phyloP scores from a whole-genome alignment of 768 basidiomycete genomes.

The Mycena crocata region DNA sequence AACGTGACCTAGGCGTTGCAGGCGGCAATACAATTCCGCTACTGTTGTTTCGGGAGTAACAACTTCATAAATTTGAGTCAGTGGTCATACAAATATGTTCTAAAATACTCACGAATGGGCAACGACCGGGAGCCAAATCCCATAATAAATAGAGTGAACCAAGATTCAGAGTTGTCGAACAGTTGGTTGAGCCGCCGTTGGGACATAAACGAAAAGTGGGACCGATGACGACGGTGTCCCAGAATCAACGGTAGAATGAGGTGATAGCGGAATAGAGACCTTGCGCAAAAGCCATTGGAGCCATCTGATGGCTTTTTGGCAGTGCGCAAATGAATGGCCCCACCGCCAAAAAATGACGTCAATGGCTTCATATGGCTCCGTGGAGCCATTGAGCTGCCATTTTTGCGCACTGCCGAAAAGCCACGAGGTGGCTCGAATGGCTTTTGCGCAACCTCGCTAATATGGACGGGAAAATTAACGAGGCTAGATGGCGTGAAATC shows the following conservation, averaged over 20 bases:
- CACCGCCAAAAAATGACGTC: too few relatives aligned
- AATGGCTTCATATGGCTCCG: too few relatives aligned
- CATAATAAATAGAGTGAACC: neutral
- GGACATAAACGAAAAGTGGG: slow-evolving; percentile 14
- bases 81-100: neutral
- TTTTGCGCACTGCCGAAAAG: too few relatives aligned
- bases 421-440: too few relatives aligned
- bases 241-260: neutral
- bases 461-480: neutral
- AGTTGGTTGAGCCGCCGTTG: neutral
- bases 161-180: neutral
- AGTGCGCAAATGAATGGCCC: too few relatives aligned
- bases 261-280: slow-evolving; percentile 1
- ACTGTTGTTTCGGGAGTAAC: neutral
- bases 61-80: neutral
- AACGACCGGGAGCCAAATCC: neutral
- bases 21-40: neutral
- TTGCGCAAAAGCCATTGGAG: too few relatives aligned
- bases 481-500: neutral
- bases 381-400: too few relatives aligned
- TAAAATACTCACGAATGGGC: neutral
- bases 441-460: too few relatives aligned
- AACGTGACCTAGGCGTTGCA: neutral
- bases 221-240: slow-evolving; percentile 1
- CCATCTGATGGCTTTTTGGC: too few relatives aligned